Base-by-base conservation (phyloP, 305 asterid genomes). In the Withania somnifera region DNA sequence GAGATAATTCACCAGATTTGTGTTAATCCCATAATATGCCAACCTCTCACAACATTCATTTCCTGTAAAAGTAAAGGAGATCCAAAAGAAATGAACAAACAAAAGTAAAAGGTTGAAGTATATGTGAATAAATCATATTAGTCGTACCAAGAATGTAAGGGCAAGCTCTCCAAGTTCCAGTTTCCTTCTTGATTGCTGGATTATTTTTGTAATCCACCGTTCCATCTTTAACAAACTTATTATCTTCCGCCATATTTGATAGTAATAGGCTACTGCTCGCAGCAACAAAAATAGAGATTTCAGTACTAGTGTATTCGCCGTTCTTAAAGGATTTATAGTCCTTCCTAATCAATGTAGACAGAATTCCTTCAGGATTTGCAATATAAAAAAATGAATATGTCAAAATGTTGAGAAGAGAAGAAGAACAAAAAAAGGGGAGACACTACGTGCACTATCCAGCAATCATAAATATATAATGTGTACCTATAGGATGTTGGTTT, bases 21-120 rank as follows among this genome's bases (percentile, higher is more conserved):
- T 84, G 36, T 89, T 69, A 87, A 89, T 86, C 38, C 91, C 91
- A 81, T 89, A 89, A 81, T 87, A 89, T 17, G 91, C 91, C 77
- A 89, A 78, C 67, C 90, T 84, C 86, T 89, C 91, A 53, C 89
- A 86, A 52, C 91, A 81, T 83, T 89, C 91, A 75, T 75, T 75
- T 28, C 80, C 80, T 75, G 80, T 32, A 38, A 6, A 7, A 54
- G 19, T 7, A 26, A 7, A 19, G 2, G 24, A 53, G 22, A 17
- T n/a, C 34, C 6, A 17, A 53, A 34, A 34, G 38, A 53, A 53
- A 53, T 6, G n/a, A n/a, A n/a, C n/a, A 38, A 7, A 36, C 5
- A 36, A 6, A 38, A 38, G 9, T 6, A 38, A 38, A 6, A 38
- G 10, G 2, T 38, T 6, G 10, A 7, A 6, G 9, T 38, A 38